Evolutionary conservation across 1,139 yeast genomes (phyloP), one percentile per base, ranked within the genome.

Genomic region (Protomyces lactucae-debilis): DNA sequence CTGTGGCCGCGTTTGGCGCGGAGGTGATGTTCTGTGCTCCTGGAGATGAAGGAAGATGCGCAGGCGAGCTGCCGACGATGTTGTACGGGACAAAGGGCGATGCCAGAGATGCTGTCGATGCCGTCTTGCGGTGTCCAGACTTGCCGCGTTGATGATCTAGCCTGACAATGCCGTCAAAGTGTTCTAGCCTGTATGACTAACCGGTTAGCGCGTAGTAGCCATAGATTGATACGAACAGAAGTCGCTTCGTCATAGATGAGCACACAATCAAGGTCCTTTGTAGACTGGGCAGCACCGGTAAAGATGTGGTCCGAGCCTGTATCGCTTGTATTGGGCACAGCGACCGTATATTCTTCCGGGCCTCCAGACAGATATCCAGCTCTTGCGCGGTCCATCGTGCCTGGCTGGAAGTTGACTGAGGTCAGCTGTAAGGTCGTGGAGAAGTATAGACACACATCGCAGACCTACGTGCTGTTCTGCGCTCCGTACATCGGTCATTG

Each of bases 181-280:
- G 56, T 52, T 59, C 57, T 9, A 55, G 60, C 35, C 25, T 21
- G 25, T 54, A 55, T 10, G 64, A 64, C 16, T 60, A 57, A 18
- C 14, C 16, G 16, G 16, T 37, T 37, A 37, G 43, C 16, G 14
- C 6, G 4, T 4, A 37, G 43, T 14, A 12, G 10, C 16, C 48
- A 18, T 21, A 43, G 25, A 5, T 18, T 12, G 48, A 18, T 8
- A n/a, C 23, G 12, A n/a, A 43, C 48, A 16, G 48, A 43, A 45
- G 65, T 66, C 14, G 39, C 55, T 28, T 61, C 65, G 52, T 69
- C 69, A 60, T 67, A 69, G 36, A 68, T 59, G 40, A 69, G 60
- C n/a, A 69, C 52, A 52, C 70, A 69, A 37, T 69, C 70, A 39
- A 65, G 64, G 36, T 68, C 69, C 32, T 60, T 65, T 23, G 65